Conservation (phyloP, 768 basidiomycete species). For the Kwoniella sp. region DNA sequence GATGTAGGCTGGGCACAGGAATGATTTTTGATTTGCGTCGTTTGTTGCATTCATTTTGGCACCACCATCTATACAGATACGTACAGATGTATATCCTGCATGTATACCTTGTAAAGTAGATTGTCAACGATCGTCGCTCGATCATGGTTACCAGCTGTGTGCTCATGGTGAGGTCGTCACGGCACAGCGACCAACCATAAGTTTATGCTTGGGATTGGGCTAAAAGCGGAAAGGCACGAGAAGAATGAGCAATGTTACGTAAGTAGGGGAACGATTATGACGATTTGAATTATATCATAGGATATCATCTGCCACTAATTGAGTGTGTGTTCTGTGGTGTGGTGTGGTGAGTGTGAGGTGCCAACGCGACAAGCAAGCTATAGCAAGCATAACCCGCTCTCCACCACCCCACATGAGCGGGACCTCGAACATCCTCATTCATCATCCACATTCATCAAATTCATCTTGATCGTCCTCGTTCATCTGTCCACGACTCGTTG, state of each 20-base stretch:
- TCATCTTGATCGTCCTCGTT: neutral
- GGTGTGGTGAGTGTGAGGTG: neutral
- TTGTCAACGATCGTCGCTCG: too few relatives aligned
- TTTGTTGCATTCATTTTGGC: neutral
- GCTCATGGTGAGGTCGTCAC: too few relatives aligned
- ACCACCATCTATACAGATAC: neutral
- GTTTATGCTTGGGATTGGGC: too few relatives aligned
- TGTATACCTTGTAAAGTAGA: neutral
- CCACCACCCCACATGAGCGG: neutral
- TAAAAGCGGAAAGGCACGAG: too few relatives aligned
- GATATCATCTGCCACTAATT: slow-evolving; percentile 1
- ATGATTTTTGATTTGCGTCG: neutral
- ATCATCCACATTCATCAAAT: too few relatives aligned
- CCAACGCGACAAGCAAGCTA: neutral
- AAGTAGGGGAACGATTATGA: too few relatives aligned
- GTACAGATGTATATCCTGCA: too few relatives aligned
- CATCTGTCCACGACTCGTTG: too few relatives aligned
- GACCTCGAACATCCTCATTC: neutral
- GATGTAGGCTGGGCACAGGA: neutral
- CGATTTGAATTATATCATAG: too few relatives aligned
- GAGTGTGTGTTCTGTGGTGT: neutral
- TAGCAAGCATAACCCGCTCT: neutral
- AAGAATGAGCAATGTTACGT: too few relatives aligned
- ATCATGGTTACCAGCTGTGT: too few relatives aligned
- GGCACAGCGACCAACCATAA: neutral